Percentiles rank a stretch among this genome's conserved stretches.
phyloP scores from a whole-genome alignment of 1,284 basidiomycete genomes.

The Rhodotorula sp. region DNA sequence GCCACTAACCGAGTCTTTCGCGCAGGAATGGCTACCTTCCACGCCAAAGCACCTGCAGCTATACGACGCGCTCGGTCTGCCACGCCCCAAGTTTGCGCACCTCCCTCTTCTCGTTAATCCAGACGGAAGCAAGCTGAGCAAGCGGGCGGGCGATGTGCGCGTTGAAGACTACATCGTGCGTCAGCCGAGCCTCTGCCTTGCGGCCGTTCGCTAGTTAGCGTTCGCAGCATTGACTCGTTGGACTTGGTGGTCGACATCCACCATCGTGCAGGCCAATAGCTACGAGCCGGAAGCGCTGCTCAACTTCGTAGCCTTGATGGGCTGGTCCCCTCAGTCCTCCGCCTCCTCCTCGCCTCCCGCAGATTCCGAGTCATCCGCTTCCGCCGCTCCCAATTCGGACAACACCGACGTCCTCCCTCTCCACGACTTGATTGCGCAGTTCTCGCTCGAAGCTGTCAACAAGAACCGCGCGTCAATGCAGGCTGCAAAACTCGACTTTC shows the following conservation, averaged over 20 bases:
- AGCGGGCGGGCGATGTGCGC: constrained; percentile 82
- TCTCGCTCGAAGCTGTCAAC: constrained; percentile 67
- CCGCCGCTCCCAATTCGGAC: neutral
- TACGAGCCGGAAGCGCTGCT: constrained; percentile 87
- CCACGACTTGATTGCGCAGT: constrained; percentile 51
- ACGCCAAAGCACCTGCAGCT: constrained; percentile 89
- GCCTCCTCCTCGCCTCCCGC: neutral
- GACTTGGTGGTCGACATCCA: neutral
- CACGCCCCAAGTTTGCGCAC: constrained; percentile 81
- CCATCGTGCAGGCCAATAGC: constrained; percentile 56
- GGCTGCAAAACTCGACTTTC: constrained; percentile 64
- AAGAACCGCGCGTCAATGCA: constrained; percentile 73
- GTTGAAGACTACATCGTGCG: constrained; percentile 79
- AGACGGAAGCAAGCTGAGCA: constrained; percentile 92
- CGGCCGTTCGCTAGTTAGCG: no score
- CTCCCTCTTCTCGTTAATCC: constrained; percentile 85
- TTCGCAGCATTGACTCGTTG: no score
- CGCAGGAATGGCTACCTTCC: constrained; percentile 93
- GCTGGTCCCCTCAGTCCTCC: constrained; percentile 66
- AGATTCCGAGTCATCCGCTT: neutral
- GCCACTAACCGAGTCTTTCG: neutral
- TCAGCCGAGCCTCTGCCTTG: neutral
- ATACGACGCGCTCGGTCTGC: constrained; percentile 72
- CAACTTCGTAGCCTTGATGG: constrained; percentile 90
- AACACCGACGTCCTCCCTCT: constrained; percentile 17